Conservation (phyloP, 768 basidiomycete genomes). For the Leucogyrophana mollusca region DNA sequence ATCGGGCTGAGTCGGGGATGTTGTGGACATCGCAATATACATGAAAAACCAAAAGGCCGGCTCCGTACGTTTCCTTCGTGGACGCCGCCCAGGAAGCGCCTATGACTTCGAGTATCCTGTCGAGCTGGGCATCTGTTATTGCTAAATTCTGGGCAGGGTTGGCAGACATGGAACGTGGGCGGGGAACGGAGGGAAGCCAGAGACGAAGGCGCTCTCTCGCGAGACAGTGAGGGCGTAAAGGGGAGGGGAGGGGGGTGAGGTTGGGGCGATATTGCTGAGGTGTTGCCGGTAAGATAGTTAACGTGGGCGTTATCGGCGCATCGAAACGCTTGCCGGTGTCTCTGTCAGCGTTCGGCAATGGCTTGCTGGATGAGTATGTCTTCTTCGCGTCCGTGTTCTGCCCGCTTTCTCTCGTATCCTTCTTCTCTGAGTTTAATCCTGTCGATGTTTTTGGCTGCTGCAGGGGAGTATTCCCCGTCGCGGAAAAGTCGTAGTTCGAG, state of each 20-base stretch:
- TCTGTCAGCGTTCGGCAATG: too few relatives aligned
- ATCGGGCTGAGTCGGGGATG: slow-evolving; percentile 31
- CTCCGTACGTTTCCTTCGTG: slow-evolving; percentile 35
- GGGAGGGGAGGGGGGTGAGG: slow-evolving; percentile 15
- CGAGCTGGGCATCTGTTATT: slow-evolving; percentile 17
- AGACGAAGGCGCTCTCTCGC: slow-evolving; percentile 22
- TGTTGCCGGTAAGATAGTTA: not conserved
- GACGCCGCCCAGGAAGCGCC: slow-evolving; percentile 23
- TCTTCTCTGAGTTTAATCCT: not conserved
- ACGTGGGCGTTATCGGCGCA: not conserved
- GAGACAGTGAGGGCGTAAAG: slow-evolving; percentile 24
- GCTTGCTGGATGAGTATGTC: too few relatives aligned
- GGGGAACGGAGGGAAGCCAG: slow-evolving; percentile 21
- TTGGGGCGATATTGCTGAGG: slow-evolving; percentile 6
- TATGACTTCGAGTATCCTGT: slow-evolving; percentile 23
- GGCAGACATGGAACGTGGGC: not conserved
- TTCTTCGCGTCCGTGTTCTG: not conserved
- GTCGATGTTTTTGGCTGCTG: slow-evolving; percentile 4
- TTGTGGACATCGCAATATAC: slow-evolving; percentile 35
- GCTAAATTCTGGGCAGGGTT: not conserved
- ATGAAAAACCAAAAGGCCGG: slow-evolving; percentile 39
- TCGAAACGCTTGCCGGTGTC: too few relatives aligned
- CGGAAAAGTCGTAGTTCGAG: slow-evolving; percentile 6
- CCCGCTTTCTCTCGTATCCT: too few relatives aligned
- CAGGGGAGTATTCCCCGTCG: not conserved